These are phyloP conservation scores for Boletus bicolor DNA, from an alignment of 768 basidiomycete genomes.

Conservation along the genomic window DNA sequence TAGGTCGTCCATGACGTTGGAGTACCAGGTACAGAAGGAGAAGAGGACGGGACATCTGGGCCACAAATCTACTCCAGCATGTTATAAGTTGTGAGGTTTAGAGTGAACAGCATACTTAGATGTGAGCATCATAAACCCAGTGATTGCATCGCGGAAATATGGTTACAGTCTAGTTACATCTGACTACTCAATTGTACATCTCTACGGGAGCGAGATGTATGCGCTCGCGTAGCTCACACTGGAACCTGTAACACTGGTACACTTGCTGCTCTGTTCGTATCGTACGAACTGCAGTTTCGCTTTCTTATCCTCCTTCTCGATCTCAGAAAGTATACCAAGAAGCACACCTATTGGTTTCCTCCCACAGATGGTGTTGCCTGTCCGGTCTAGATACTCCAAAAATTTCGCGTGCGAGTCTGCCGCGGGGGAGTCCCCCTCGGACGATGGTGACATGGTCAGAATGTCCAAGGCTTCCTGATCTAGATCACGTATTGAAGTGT, in stretches of 20 bases:
- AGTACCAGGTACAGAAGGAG: constrained; percentile 60
- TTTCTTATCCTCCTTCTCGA: constrained; percentile 44
- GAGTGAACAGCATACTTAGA: neutral
- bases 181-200: constrained; percentile 1
- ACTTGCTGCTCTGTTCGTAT: constrained; percentile 90
- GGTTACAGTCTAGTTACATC: neutral
- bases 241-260: constrained; percentile 63
- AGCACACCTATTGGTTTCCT: constrained; percentile 94
- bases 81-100: constrained; percentile 8
- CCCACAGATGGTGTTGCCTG: constrained; percentile 96
- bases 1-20: constrained; percentile 74
- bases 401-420: constrained; percentile 59
- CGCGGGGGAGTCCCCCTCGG: constrained; percentile 41
- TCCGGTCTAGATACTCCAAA: constrained; percentile 61
- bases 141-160: neutral
- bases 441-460: constrained; percentile 53
- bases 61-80: constrained; percentile 36
- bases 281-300: constrained; percentile 72
- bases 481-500: constrained; percentile 76
- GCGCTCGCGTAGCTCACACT: constrained; percentile 98
- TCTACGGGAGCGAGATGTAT: constrained; percentile 54
- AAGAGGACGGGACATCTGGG: constrained; percentile 56
- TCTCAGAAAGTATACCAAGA: constrained; percentile 64
- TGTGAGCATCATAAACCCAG: neutral
- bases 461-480: constrained; percentile 86